Base-by-base conservation (phyloP, 768 basidiomycete species). In the Kwoniella sp. region DNA sequence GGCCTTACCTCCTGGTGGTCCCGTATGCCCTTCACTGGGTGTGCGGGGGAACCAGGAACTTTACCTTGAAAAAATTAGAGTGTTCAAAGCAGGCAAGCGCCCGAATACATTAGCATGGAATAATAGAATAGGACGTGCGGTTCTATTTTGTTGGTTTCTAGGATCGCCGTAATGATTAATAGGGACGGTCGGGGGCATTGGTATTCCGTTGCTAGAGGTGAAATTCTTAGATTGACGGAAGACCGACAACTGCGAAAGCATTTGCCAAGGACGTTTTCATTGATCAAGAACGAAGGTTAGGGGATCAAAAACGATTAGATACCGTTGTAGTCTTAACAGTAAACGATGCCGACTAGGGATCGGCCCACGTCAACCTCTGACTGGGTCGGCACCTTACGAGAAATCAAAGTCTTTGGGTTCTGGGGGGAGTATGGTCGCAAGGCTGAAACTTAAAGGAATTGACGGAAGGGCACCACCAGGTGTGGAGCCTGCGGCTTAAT, bases 401-500 rank as follows among this genome's bases (percentile, higher is more conserved):
- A 84, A 85, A 85, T 84, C 83, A 84, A 84, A 85, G 84, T 84
- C 82, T 85, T 85, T 84, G 84, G 84, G 84, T 84, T 86, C 82
- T 79, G 81, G 82, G 82, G 82, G 80, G 44, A 32, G 82, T 82
- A 82, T 82, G 81, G 81, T 82, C 80, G 79, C 80, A 80, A 80
- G 78, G 78, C 79, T 83, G 83, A 84, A 84, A 84, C 82, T 84
- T 83, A 83, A 83, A 83, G 82, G 82, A 84, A 84, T 84, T 84
- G 82, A 83, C 78, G 80, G 83, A 84, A 84, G 83, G 83, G 83
- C 82, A 84, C 83, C 83, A 84, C 83, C 81, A 83, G 83, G 78
- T 73, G 78, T 79, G 80, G 83, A 84, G 83, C 83, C 83, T 84
- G 83, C 81, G 80, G 83, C 83, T 84, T 84, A 84, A 84, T 84